Conservation (phyloP, 2,329 filamentous ascomycete genomes). For the Lachnellula arida region DNA sequence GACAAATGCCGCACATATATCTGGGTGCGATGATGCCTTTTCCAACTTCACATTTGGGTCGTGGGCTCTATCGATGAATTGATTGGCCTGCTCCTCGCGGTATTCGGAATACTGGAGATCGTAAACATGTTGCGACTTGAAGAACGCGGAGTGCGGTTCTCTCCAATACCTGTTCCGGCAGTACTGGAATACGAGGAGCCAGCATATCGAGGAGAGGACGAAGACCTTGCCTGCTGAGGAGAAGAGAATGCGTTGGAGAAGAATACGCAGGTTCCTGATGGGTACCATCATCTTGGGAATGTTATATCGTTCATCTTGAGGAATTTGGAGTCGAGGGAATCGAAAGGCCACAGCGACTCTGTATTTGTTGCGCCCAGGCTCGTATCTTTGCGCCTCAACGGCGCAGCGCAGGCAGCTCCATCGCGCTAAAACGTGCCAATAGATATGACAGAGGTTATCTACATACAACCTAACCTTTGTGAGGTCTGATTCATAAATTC, state of each 20-base stretch:
- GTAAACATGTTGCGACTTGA: slow-evolving; percentile 13
- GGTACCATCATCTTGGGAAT: too few species aligned
- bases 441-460: too few species aligned
- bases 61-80: slow-evolving; percentile 6
- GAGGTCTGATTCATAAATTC: too few species aligned
- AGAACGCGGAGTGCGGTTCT: slow-evolving; percentile 20
- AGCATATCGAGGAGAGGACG: background rate
- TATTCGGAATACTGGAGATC: slow-evolving; percentile 16
- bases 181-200: background rate
- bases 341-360: too few species aligned
- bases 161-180: slow-evolving; percentile 12
- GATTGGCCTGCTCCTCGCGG: slow-evolving; percentile 8
- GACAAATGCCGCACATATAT: slow-evolving; percentile 14
- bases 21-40: slow-evolving; percentile 1
- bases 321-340: too few species aligned
- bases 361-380: too few species aligned
- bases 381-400: too few species aligned
- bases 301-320: too few species aligned
- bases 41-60: background rate
- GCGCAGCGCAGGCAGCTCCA: too few species aligned
- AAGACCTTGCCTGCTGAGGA: background rate
- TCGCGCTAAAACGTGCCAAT: too few species aligned
- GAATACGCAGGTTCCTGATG: too few species aligned
- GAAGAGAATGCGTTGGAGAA: background rate
- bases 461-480: too few species aligned